Percentiles rank a stretch among this genome's conserved stretches.
phyloP scores from a whole-genome alignment of 306 rosid genomes.

The Castanospermum australe region DNA sequence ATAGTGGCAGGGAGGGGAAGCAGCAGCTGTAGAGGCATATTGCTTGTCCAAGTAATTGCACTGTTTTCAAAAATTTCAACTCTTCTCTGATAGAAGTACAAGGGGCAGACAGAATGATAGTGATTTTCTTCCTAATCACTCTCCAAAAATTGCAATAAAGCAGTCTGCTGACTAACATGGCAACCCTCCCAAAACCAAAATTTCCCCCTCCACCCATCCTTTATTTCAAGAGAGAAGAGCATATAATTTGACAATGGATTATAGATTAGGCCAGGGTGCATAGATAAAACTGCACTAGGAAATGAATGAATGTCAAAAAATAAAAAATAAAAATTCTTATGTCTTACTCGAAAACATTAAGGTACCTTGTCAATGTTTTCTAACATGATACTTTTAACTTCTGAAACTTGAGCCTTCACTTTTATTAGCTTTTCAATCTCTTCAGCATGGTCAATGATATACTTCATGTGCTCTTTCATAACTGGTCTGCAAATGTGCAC shows the following conservation, averaged over 20 bases:
- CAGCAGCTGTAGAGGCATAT: not conserved
- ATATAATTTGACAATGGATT: not conserved
- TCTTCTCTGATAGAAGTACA: not conserved
- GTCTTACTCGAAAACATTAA: not conserved
- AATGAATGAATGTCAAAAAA: not conserved
- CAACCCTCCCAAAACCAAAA: not conserved
- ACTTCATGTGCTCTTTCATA: slow-evolving; percentile 96
- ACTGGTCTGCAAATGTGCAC: slow-evolving; percentile 57
- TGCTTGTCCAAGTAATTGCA: not conserved
- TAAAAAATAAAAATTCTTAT: not conserved
- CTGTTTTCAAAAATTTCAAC: not conserved
- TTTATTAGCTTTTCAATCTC: slow-evolving; percentile 84
- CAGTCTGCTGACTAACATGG: not conserved
- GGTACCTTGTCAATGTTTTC: slow-evolving; percentile 70
- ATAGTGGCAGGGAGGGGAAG: not conserved
- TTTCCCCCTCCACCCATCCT: not conserved
- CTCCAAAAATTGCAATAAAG: slow-evolving; percentile 14
- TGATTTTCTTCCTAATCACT: not conserved
- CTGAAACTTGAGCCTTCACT: slow-evolving; percentile 95
- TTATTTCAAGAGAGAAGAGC: slow-evolving; percentile 9
- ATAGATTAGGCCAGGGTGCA: not conserved
- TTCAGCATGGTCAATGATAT: slow-evolving; percentile 82
- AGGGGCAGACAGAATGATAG: not conserved
- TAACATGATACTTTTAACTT: slow-evolving; percentile 86
- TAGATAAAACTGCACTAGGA: not conserved